Percentiles rank a stretch among this genome's conserved stretches.
These are phyloP conservation scores for Agapanthus africanus DNA, from an alignment of 106 monocot species.

Conservation along the genomic window DNA sequence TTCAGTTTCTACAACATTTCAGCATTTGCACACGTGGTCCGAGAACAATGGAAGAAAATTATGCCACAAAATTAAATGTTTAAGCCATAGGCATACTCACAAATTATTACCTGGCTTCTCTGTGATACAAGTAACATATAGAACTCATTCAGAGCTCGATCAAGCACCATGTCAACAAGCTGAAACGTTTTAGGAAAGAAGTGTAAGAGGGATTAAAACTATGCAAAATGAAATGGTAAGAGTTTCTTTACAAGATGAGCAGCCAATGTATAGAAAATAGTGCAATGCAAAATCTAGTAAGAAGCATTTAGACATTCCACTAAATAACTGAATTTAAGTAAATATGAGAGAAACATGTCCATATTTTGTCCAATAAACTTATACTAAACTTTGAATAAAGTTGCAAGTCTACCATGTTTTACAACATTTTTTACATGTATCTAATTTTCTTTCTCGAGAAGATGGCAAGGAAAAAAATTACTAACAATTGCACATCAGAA, in stretches of 20 bases:
- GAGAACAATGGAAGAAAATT: background rate
- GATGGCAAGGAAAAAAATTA: background rate
- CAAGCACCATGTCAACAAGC: conserved; percentile 32
- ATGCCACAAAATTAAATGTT: background rate
- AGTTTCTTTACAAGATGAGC: background rate
- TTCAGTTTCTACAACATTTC: background rate
- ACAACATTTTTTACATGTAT: background rate
- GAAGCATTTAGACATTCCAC: too few species aligned
- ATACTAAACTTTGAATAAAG: background rate
- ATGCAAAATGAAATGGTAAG: background rate
- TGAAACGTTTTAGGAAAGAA: conserved; percentile 15
- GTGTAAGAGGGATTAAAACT: background rate
- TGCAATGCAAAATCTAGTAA: too few species aligned
- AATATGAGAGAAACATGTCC: background rate
- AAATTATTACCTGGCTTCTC: conserved; percentile 21
- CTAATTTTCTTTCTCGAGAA: background rate
- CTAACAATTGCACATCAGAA: background rate
- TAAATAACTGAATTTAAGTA: background rate
- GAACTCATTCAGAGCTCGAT: conserved; percentile 26
- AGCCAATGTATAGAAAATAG: background rate
- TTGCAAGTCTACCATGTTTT: background rate
- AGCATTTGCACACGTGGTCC: background rate
- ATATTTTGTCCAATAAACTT: background rate
- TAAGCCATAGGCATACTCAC: background rate
- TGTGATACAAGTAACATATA: conserved; percentile 17